Percentiles rank a stretch among this genome's conserved stretches.
phyloP scores from a whole-genome alignment of 2,329 filamentous ascomycete genomes.

The Fusarium penzigii region DNA sequence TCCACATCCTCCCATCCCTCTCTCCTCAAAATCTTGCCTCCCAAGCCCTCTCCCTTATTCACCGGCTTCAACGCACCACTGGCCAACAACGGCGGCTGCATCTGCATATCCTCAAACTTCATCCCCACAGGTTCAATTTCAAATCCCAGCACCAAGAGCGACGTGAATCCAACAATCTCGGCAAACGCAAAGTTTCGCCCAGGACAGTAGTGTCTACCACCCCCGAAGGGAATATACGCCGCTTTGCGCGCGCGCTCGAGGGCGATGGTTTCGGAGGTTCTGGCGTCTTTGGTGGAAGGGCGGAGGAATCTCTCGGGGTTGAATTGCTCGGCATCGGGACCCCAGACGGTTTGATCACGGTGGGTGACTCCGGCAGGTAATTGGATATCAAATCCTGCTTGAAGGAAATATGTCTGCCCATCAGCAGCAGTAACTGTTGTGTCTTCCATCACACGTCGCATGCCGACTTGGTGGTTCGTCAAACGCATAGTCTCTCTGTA shows the following conservation, averaged over 20 bases:
- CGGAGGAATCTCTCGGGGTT: slow-evolving; percentile 26
- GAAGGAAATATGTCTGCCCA: slow-evolving; percentile 31
- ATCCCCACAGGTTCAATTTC: slow-evolving; percentile 26
- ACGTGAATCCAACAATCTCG: slow-evolving; percentile 35
- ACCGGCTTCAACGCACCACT: slow-evolving; percentile 19
- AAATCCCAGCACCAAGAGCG: slow-evolving; percentile 32
- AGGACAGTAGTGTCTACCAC: slow-evolving; percentile 35
- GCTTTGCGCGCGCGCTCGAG: slow-evolving; percentile 19
- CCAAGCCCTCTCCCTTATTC: slow-evolving; percentile 18
- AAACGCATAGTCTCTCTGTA: slow-evolving; percentile 49
- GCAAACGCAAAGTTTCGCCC: slow-evolving; percentile 37
- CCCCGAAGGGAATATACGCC: slow-evolving; percentile 35
- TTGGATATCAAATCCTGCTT: slow-evolving; percentile 32
- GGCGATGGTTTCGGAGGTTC: slow-evolving; percentile 1
- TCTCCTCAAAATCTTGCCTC: slow-evolving; percentile 13
- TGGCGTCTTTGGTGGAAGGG: neutral
- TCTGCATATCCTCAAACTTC: slow-evolving; percentile 19
- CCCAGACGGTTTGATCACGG: slow-evolving; percentile 24
- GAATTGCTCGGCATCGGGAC: slow-evolving; percentile 22
- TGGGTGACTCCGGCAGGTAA: slow-evolving; percentile 29
- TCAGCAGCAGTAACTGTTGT: slow-evolving; percentile 34
- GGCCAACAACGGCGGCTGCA: slow-evolving; percentile 15
- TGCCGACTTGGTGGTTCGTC: slow-evolving; percentile 38
- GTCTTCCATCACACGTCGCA: slow-evolving; percentile 43
- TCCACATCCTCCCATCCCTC: slow-evolving; percentile 17